Base-by-base conservation (phyloP, 257 asterid genomes). In the Gentiana dahurica region DNA sequence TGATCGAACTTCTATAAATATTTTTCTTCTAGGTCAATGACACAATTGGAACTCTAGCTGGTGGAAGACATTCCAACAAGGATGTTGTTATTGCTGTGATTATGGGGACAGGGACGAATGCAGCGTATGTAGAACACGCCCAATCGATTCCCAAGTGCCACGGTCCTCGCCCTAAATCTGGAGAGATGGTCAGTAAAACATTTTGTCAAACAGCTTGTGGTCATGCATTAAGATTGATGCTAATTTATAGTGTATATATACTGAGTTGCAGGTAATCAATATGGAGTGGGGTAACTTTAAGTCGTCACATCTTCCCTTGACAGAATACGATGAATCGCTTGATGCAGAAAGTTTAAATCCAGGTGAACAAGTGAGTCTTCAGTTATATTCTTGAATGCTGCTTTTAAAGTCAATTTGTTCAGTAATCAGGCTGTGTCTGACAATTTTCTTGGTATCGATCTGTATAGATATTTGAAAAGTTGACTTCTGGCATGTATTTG, bases 261-360 rank as follows among this genome's bases (percentile, higher is more conserved):
- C 56, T 57, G 34, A 49, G 34, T 63, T 65, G 37, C 50, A 89
- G 97, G 97, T 86, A 8, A 84, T 89, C 49, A 86, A 89, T 72
- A 84, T 84, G 81, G 97, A 89, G 70, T 89, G 97, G 97, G 97
- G 95, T 44, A 89, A 89, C 68, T 89, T 86, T 68, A 84, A 93
- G 90, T 83, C 95, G 55, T 86, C 95, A 48, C 95, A 84, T 81
- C 74, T 89, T 66, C 97, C 97, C 8, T 71, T 89, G 70, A 89
- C 97, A 34, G 64, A 72, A 36, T 89, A 86, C 61, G 97, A 89
- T 52, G 59, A 71, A 1, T 88, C 79, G 60, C 72, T 89, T 79
- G 95, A 89, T 74, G 81, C 79, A 44, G 88, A 84, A 6, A 83
- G 95, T 73, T 84, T 82, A 45, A 83, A 89, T 60, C 94, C 97